Evolutionary conservation across 2,329 filamentous ascomycete genomes (phyloP).

Genomic region (Ceratocystis cacaofunesta): DNA sequence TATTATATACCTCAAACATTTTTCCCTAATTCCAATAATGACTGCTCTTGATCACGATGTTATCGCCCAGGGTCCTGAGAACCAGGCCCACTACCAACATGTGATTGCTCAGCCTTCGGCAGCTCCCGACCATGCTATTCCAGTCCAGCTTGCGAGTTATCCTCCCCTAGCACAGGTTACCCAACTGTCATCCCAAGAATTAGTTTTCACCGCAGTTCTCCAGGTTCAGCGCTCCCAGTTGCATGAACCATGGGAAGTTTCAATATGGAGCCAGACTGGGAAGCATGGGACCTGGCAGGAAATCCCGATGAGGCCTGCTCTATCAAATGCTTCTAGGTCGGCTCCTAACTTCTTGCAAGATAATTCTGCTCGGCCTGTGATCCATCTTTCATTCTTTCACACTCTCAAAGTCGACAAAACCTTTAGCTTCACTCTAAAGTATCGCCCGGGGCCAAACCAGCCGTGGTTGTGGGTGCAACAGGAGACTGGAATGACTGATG

Average conservation of each 20-base stretch:
- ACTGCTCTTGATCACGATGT: constrained; percentile 7
- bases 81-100: constrained; percentile 11
- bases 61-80: constrained; percentile 8
- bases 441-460: constrained; percentile 36
- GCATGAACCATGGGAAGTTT: constrained; percentile 52
- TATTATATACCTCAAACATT: neutral
- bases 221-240: constrained; percentile 44
- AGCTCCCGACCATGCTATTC: constrained; percentile 2
- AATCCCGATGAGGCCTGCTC: constrained; percentile 23
- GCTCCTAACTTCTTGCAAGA: neutral
- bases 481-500: constrained; percentile 47
- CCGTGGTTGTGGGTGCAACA: constrained; percentile 60
- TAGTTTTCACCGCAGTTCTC: constrained; percentile 53
- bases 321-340: constrained; percentile 8
- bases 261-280: constrained; percentile 49
- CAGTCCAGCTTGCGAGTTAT: constrained; percentile 28
- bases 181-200: constrained; percentile 33
- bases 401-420: neutral
- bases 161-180: constrained; percentile 68
- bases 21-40: neutral
- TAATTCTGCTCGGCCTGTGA: neutral
- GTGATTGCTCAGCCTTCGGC: constrained; percentile 6
- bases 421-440: constrained; percentile 52
- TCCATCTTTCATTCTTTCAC: constrained; percentile 13
- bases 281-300: constrained; percentile 42